Evolutionary conservation across 768 basidiomycete species (phyloP), one percentile per base, ranked within the genome.

Genomic region (Tubosaeta sp.): DNA sequence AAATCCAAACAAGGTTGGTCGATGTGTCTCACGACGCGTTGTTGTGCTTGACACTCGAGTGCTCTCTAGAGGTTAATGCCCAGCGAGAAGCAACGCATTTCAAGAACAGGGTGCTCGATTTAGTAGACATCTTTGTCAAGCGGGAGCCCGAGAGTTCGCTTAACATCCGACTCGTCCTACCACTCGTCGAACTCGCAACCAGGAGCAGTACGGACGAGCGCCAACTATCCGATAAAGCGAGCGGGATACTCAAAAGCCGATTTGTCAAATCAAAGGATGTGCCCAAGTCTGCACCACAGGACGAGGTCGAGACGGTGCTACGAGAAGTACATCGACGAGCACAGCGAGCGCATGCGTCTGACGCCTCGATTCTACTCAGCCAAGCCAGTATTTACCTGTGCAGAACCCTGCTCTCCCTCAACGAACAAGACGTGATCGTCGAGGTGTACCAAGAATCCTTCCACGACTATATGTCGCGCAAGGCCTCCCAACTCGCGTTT

Each of bases 1-100:
- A 84, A 82, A 62, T 71, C 72, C 34, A 78, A 76, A 48, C 90
- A 86, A 76, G 82, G 91, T 88, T 48, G 52, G 77, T 65, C 10
- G 14, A 5, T 27, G 43, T 43, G 13, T 42, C 25, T 32, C n/a
- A 29, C 48, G 11, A 31, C 11, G 16, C 31, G 6, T 19, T 17
- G 7, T 25, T 19, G 9, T 16, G 39, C 43, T 12, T 39, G 19
- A 46, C 48, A 2, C 50, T 57, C 26, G 56, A 26, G 0, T 16
- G 16, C 19, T 14, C 35, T 43, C 49, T 44, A 87, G 84, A 77
- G 50, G 65, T 82, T 62, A 82, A 85, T 63, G 83, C 80, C 29
- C 89, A 94, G 65, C 80, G 89, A 43, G 90, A 95, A 71, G 92
- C 93, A 4, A 88, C 91, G 6, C 89, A 97, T 70, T 97, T 97